A percentile compares a stretch with the other conserved stretches of the same genome.
Evolutionary conservation across 139 green algal genomes (phyloP).

Genomic region (Pseudopediastrum boryanum): DNA sequence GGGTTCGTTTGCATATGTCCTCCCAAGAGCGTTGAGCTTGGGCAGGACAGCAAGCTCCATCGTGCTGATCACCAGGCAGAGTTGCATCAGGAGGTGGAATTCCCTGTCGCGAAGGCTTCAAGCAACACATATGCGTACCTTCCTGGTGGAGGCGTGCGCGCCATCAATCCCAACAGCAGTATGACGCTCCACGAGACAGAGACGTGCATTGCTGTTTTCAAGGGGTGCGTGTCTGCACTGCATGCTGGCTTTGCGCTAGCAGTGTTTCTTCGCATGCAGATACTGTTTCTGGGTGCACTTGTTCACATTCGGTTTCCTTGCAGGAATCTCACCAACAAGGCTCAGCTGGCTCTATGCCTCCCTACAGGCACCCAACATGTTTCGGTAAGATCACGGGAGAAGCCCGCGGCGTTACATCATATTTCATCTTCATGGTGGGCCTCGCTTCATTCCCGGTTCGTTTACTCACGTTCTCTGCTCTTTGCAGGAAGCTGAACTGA

Average conservation of each 20-base stretch:
- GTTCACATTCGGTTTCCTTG: too few relatives aligned
- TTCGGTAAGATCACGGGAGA: too few relatives aligned
- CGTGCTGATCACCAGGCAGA: constrained; percentile 29
- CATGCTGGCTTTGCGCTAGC: too few relatives aligned
- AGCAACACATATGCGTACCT: constrained; percentile 33
- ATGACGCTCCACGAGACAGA: constrained; percentile 27
- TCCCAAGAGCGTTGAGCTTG: constrained; percentile 12
- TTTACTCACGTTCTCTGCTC: too few relatives aligned
- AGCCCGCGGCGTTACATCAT: too few relatives aligned
- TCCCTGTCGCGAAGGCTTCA: neutral
- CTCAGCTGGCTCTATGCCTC: constrained; percentile 19
- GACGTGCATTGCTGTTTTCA: constrained; percentile 26
- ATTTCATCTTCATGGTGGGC: too few relatives aligned
- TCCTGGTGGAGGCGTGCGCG: constrained; percentile 28
- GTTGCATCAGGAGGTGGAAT: constrained; percentile 26
- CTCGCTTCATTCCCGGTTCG: too few relatives aligned
- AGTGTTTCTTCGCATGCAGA: too few relatives aligned
- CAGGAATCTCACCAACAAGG: constrained; percentile 33
- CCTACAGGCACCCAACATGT: neutral
- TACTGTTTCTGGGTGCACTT: too few relatives aligned
- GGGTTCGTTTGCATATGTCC: constrained; percentile 33
- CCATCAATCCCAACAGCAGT: constrained; percentile 34
- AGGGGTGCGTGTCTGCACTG: constrained; percentile 33
- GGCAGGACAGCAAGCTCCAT: constrained; percentile 19
- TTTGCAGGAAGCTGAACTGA: constrained; percentile 27